Percentiles rank a stretch among this genome's conserved stretches.
Evolutionary conservation across 1,139 yeast genomes (phyloP).

Genomic region (Tardiomyces digboiensis): DNA sequence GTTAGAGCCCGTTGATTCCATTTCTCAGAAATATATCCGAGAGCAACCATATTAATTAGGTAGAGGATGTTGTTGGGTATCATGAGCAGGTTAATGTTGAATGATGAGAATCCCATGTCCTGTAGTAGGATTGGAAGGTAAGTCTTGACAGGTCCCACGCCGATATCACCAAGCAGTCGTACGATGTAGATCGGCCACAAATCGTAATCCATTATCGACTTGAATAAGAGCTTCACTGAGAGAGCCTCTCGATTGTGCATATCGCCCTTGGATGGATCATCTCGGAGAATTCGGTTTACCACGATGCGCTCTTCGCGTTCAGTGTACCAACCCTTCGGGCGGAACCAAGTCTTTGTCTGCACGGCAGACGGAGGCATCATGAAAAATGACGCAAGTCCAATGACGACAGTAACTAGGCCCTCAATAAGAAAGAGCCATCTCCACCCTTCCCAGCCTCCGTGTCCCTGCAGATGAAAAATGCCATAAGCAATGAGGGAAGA

Average conservation of each 20-base stretch:
- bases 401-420: conserved; percentile 39
- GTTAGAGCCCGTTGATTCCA: conserved; percentile 33
- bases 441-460: conserved; percentile 45
- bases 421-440: conserved; percentile 51
- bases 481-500: conserved; percentile 48
- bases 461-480: conserved; percentile 40
- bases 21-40: conserved; percentile 34
- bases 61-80: conserved; percentile 39
- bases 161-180: conserved; percentile 38
- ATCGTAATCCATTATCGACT: conserved; percentile 41
- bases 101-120: conserved; percentile 45
- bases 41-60: conserved; percentile 30
- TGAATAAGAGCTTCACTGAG: conserved; percentile 30
- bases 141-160: conserved; percentile 31
- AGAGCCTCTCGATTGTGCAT: conserved; percentile 58
- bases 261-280: conserved; percentile 58
- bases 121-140: conserved; percentile 46
- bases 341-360: conserved; percentile 42
- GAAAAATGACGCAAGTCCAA: conserved; percentile 42
- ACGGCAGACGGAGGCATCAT: conserved; percentile 48
- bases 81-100: conserved; percentile 44
- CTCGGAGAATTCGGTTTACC: conserved; percentile 50
- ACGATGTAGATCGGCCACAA: conserved; percentile 48
- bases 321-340: conserved; percentile 50
- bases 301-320: conserved; percentile 49